A percentile compares a stretch with the other conserved stretches of the same genome.
Evolutionary conservation across 148 eudicot genomes (phyloP).

Genomic region (Fagopyrum tataricum): DNA sequence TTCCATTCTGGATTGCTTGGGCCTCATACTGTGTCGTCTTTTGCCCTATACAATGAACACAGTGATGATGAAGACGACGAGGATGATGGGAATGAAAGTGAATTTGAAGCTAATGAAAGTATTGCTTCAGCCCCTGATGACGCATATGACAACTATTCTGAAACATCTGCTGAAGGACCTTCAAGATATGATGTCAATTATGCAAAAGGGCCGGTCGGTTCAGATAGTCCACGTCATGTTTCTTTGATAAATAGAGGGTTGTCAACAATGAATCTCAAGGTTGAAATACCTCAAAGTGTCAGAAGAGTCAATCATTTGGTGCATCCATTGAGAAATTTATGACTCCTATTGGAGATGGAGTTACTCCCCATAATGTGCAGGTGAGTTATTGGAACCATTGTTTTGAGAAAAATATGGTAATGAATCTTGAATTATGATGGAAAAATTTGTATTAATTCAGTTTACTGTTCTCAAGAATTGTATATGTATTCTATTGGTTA

Average conservation of each 20-base stretch:
- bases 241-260: constrained; percentile 55
- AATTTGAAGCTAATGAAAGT: constrained; percentile 44
- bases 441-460: not conserved
- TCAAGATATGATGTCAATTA: constrained; percentile 19
- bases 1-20: constrained; percentile 59
- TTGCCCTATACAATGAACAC: constrained; percentile 28
- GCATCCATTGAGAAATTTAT: constrained; percentile 24
- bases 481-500: not conserved
- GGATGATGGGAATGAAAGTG: constrained; percentile 37
- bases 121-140: constrained; percentile 61
- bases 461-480: not conserved
- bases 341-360: constrained; percentile 12
- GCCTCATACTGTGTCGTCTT: constrained; percentile 29
- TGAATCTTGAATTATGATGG: not conserved
- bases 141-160: constrained; percentile 35
- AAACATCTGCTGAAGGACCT: constrained; percentile 46
- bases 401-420: no score
- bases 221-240: constrained; percentile 17
- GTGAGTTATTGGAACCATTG: not conserved
- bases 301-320: constrained; percentile 33
- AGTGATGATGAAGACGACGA: constrained; percentile 32
- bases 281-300: constrained; percentile 39
- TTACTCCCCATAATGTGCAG: constrained; percentile 21
- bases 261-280: constrained; percentile 35
- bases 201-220: constrained; percentile 14